phyloP scores from a whole-genome alignment of 805 yeast species.

The Barnettozyma pratensis region DNA sequence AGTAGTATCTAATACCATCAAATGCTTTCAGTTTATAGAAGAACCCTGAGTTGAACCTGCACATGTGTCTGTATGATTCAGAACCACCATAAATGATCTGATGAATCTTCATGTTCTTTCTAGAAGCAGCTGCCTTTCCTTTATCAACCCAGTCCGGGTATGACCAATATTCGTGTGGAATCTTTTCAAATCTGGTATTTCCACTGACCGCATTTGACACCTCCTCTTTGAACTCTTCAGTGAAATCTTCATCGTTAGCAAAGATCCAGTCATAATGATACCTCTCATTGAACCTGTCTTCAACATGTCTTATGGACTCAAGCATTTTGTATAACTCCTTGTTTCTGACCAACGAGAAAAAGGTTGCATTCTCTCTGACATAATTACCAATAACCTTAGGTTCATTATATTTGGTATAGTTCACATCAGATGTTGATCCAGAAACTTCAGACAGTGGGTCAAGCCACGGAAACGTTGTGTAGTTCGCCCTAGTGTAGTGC shows the following conservation, averaged over 20 bases:
- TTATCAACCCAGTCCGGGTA: slow-evolving; percentile 81
- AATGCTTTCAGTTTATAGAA: slow-evolving; percentile 75
- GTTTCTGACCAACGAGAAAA: slow-evolving; percentile 68
- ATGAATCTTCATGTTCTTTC: slow-evolving; percentile 81
- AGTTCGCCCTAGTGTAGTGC: slow-evolving; percentile 19
- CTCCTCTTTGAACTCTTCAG: slow-evolving; percentile 69
- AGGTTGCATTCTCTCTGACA: slow-evolving; percentile 50
- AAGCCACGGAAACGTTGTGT: slow-evolving; percentile 13
- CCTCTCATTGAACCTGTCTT: slow-evolving; percentile 68
- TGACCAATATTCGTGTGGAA: slow-evolving; percentile 83
- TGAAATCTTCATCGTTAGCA: slow-evolving; percentile 80
- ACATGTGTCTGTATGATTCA: slow-evolving; percentile 80
- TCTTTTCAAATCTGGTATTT: slow-evolving; percentile 64
- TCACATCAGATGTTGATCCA: background rate
- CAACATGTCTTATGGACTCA: slow-evolving; percentile 55
- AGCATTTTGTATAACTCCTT: slow-evolving; percentile 52
- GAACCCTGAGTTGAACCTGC: slow-evolving; percentile 87
- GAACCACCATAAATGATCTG: slow-evolving; percentile 60
- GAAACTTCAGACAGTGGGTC: slow-evolving; percentile 11
- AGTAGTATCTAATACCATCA: slow-evolving; percentile 80
- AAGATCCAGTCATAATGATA: slow-evolving; percentile 94
- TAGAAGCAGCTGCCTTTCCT: slow-evolving; percentile 60
- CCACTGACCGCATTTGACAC: slow-evolving; percentile 76
- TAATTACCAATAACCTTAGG: background rate
- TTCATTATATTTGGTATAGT: background rate